Evolutionary conservation across 257 asterid species (phyloP).

Genomic region (Gardenia jasminoides): DNA sequence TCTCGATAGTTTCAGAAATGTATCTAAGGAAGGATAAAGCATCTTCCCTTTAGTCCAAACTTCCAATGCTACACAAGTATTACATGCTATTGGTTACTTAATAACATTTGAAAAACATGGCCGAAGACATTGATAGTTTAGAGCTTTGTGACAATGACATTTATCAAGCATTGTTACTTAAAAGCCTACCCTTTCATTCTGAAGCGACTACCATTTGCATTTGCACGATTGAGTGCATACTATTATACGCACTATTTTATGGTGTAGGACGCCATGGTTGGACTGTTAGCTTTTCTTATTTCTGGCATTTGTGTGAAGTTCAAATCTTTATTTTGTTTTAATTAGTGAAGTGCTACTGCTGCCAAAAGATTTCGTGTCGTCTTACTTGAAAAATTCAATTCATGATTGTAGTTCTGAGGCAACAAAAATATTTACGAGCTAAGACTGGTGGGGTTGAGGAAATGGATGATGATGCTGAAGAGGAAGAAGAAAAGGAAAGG

Average conservation of each 20-base stretch:
- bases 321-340: background rate
- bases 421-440: slow-evolving; percentile 52
- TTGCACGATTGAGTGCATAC: background rate
- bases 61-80: background rate
- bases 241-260: background rate
- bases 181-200: background rate
- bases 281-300: background rate
- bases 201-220: background rate
- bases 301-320: background rate
- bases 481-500: slow-evolving; percentile 43
- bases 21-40: background rate
- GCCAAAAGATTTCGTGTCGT: background rate
- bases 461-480: slow-evolving; percentile 58
- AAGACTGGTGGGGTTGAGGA: slow-evolving; percentile 74
- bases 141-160: background rate
- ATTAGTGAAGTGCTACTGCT: background rate
- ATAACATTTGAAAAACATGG: background rate
- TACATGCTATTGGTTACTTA: background rate
- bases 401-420: slow-evolving; percentile 55
- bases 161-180: background rate
- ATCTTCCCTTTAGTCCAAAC: background rate
- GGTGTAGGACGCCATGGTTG: background rate
- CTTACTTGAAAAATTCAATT: slow-evolving; percentile 14
- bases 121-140: background rate
- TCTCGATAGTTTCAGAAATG: background rate